These are phyloP conservation scores for Salix caprea DNA, from an alignment of 345 rosid species.

Conservation along the genomic window DNA sequence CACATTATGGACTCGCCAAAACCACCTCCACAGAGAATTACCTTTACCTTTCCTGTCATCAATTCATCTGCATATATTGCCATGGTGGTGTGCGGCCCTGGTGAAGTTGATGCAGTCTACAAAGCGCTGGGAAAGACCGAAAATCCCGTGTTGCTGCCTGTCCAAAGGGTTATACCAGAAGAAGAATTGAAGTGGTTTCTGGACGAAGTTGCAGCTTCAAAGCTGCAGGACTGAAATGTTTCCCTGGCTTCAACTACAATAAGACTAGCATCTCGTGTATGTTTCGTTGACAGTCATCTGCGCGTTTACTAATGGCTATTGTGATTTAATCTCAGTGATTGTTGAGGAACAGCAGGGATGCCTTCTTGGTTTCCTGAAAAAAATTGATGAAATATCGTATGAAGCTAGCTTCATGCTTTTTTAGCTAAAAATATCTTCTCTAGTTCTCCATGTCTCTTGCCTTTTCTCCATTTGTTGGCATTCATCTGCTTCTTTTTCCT, in stretches of 20 bases:
- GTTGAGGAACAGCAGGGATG: background rate
- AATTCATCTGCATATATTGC: conserved; percentile 67
- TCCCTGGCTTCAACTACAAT: background rate
- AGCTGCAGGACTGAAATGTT: background rate
- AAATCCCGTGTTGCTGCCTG: conserved; percentile 44
- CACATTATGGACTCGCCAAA: conserved; percentile 68
- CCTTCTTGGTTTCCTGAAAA: background rate
- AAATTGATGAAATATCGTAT: too few species aligned
- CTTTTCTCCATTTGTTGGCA: too few species aligned
- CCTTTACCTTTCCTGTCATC: conserved; percentile 75
- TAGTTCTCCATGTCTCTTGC: too few species aligned
- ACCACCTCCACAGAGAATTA: conserved; percentile 76
- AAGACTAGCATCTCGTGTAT: background rate
- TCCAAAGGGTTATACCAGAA: conserved; percentile 56
- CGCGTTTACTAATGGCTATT: background rate
- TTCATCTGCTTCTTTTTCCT: too few species aligned
- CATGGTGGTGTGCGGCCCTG: conserved; percentile 57
- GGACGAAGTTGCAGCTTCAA: conserved; percentile 60
- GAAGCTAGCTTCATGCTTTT: too few species aligned
- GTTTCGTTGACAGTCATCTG: background rate
- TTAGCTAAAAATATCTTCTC: too few species aligned
- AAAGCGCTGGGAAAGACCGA: conserved; percentile 40
- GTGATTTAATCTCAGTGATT: background rate
- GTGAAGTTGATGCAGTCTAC: conserved; percentile 52
- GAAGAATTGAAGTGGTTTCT: conserved; percentile 71